Evolutionary conservation across 768 basidiomycete genomes (phyloP).

Genomic region (Boletus sensibilis): DNA sequence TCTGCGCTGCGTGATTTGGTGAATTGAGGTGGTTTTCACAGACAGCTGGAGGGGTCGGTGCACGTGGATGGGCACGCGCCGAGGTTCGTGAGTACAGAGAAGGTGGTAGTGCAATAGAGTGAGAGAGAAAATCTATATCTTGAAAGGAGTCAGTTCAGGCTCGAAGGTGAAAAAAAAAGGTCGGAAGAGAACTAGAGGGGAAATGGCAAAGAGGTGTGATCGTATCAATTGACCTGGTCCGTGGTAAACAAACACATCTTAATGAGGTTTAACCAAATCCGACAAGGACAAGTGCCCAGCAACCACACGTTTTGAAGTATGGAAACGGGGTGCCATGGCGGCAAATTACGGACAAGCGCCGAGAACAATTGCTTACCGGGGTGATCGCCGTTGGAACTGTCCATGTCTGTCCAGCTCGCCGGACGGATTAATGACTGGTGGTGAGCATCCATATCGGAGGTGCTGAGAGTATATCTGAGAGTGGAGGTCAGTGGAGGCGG

Average conservation of each 20-base stretch:
- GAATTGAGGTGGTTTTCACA: slow-evolving; percentile 29
- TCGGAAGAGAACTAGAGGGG: neutral
- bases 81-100: slow-evolving; percentile 35
- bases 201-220: slow-evolving; percentile 7
- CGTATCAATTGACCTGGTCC: slow-evolving; percentile 21
- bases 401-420: slow-evolving; percentile 27
- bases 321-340: slow-evolving; percentile 18
- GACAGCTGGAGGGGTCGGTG: slow-evolving; percentile 36
- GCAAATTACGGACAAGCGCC: slow-evolving; percentile 5
- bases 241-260: slow-evolving; percentile 24
- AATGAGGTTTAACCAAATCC: slow-evolving; percentile 10
- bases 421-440: slow-evolving; percentile 17
- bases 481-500: slow-evolving; percentile 35
- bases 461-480: slow-evolving; percentile 21
- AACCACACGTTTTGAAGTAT: slow-evolving; percentile 7
- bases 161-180: slow-evolving; percentile 17
- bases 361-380: slow-evolving; percentile 22
- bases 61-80: slow-evolving; percentile 38
- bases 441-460: slow-evolving; percentile 29
- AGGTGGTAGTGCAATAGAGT: slow-evolving; percentile 32
- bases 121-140: slow-evolving; percentile 31
- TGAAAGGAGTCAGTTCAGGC: slow-evolving; percentile 21
- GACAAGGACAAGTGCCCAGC: neutral
- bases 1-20: slow-evolving; percentile 16
- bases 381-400: slow-evolving; percentile 2